Evolutionary conservation across 1,284 basidiomycete species (phyloP).

Genomic region (Sporisorium graminicola): DNA sequence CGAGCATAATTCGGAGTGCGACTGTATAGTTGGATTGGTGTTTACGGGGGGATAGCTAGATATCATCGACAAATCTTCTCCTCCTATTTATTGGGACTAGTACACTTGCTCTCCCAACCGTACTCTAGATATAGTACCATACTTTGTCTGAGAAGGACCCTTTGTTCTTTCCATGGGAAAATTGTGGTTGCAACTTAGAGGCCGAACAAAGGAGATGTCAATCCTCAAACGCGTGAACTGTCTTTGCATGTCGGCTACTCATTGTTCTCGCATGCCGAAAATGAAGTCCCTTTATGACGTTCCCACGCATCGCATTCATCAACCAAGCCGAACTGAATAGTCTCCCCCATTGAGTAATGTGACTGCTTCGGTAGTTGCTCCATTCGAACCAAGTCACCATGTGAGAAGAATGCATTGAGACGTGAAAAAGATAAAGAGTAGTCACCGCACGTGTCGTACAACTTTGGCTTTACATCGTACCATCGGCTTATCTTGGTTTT

Average conservation of each 20-base stretch:
- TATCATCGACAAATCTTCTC: neutral
- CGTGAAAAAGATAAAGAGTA: too few relatives aligned
- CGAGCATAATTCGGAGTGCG: constrained; percentile 12
- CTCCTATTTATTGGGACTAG: neutral
- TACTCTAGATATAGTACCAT: neutral
- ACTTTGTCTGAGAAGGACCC: neutral
- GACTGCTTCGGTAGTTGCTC: too few relatives aligned
- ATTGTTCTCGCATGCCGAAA: neutral
- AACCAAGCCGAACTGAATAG: too few relatives aligned
- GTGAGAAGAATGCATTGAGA: too few relatives aligned
- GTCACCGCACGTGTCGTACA: too few relatives aligned
- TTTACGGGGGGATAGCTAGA: too few relatives aligned
- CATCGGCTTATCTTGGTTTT: too few relatives aligned
- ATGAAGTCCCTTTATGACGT: neutral
- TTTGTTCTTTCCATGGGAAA: neutral
- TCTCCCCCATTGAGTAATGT: too few relatives aligned
- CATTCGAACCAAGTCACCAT: too few relatives aligned
- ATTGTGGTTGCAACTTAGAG: too few relatives aligned
- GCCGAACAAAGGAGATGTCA: neutral
- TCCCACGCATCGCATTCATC: too few relatives aligned
- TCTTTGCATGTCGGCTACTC: neutral
- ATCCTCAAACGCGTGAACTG: neutral
- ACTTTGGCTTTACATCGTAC: too few relatives aligned
- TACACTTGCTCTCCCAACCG: neutral
- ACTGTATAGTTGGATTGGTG: neutral